Evolutionary conservation across 2,329 filamentous ascomycete species (phyloP), one percentile per base, ranked within the genome.

Genomic region (Monilinia vaccinii-corymbosi): DNA sequence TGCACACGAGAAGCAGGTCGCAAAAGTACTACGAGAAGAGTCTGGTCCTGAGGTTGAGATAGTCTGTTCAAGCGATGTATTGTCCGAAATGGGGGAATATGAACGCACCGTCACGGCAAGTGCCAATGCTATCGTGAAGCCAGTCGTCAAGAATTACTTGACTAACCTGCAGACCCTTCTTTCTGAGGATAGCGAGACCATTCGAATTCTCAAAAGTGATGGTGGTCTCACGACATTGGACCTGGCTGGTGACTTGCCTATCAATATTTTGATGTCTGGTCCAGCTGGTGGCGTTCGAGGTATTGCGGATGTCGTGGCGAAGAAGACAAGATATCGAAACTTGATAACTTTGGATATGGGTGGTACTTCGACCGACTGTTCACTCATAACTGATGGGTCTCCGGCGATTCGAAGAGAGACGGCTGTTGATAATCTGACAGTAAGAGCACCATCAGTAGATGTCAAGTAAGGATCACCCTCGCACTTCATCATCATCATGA

Each of bases 171-270:
- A 50, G n/a, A 50, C 5, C 1, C 46, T 58, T 31, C 46, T 58
- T 44, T 18, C n/a, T 13, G 25, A 50, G n/a, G 46, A 58, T 51
- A 50, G 46, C 21, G 36, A 58, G 36, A 50, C 25, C 10, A 58
- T 58, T 42, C 46, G 56, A 10, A 58, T 58, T 18, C 14, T 58
- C 11, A 58, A 58, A 34, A 58, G 56, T 31, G 56, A 58, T 58
- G 56, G 46, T 13, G 56, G 56, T 34, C 56, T 58, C 38, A 50
- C 56, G 11, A 58, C 36, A 16, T 40, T 57, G 14, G 44, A 38
- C 16, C 21, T 57, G 32, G 32, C 45, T 31, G 44, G 55, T 21
- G 44, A 49, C 38, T 13, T 57, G 11, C 44, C 55, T 13, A 44
- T 57, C 23, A 32, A 49, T 18, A 50, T 50, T 1, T 21, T 58